Evolutionary conservation across 2,329 filamentous ascomycete genomes (phyloP).

Genomic region (Botrytis byssoidea): DNA sequence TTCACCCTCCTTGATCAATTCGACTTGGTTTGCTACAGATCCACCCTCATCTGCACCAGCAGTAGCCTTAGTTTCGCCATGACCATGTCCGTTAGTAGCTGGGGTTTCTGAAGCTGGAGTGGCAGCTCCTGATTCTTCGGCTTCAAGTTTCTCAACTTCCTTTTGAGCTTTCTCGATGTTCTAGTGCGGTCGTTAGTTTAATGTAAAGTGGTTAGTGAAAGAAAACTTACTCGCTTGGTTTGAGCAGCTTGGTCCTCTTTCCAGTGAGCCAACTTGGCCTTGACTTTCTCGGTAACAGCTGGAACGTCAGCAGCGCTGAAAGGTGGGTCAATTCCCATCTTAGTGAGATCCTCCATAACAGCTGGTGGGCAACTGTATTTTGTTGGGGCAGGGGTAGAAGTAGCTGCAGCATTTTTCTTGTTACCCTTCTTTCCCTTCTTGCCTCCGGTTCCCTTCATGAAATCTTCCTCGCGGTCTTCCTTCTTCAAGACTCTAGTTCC

Average conservation of each 20-base stretch:
- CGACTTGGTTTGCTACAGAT: constrained; percentile 34
- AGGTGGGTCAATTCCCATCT: constrained; percentile 82
- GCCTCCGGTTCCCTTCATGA: constrained; percentile 68
- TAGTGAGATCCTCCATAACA: constrained; percentile 85
- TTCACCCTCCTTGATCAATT: constrained; percentile 50
- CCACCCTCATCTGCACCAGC: constrained; percentile 36
- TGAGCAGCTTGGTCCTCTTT: constrained; percentile 85
- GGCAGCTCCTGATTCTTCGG: constrained; percentile 50
- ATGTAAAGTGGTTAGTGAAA: constrained; percentile 5
- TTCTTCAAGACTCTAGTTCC: constrained; percentile 82
- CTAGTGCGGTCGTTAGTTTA: constrained; percentile 51
- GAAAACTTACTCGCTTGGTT: constrained; percentile 75
- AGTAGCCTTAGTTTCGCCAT: constrained; percentile 49
- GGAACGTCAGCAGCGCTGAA: constrained; percentile 83
- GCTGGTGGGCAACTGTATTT: constrained; percentile 87
- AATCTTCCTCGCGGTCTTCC: constrained; percentile 88
- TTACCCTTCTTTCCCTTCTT: constrained; percentile 89
- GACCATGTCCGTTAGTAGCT: constrained; percentile 48
- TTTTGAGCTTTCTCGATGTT: constrained; percentile 97
- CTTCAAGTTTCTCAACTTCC: constrained; percentile 87
- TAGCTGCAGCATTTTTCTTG: constrained; percentile 57
- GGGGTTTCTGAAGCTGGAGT: constrained; percentile 42
- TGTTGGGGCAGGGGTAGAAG: constrained; percentile 41
- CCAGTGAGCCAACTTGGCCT: constrained; percentile 88
- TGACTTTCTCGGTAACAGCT: constrained; percentile 78